These are phyloP conservation scores for Neonectria ditissima DNA, from an alignment of 2,329 filamentous ascomycete species.

Conservation along the genomic window DNA sequence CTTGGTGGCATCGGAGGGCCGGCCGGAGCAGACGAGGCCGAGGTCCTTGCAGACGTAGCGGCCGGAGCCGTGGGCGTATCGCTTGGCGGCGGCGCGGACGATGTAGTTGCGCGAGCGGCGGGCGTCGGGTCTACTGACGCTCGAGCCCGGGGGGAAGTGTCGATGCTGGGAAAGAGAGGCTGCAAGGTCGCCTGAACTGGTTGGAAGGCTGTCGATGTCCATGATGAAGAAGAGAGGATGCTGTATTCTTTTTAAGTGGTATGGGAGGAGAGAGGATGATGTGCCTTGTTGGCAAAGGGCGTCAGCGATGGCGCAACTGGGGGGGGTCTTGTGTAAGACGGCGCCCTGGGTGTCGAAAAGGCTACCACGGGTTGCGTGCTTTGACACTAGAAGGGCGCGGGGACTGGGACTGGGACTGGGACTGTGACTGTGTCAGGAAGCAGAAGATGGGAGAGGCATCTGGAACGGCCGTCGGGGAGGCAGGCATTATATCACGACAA, in stretches of 20 bases:
- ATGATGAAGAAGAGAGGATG: constrained; percentile 26
- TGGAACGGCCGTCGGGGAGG: constrained; percentile 35
- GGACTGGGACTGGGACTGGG: constrained; percentile 1
- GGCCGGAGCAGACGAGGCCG: constrained; percentile 37
- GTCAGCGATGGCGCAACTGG: constrained; percentile 39
- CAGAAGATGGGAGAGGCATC: constrained; percentile 38
- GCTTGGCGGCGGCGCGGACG: constrained; percentile 49
- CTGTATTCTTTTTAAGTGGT: constrained; percentile 9
- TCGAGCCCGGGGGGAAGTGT: constrained; percentile 33
- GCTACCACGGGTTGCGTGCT: constrained; percentile 41
- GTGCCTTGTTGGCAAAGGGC: constrained; percentile 33
- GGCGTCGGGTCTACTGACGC: constrained; percentile 24
- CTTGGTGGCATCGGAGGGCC: constrained; percentile 5
- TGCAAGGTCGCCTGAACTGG: constrained; percentile 39
- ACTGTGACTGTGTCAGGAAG: constrained; percentile 6
- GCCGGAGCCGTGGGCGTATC: constrained; percentile 39
- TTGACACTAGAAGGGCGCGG: constrained; percentile 34
- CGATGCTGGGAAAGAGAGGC: constrained; percentile 33
- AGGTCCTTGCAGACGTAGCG: constrained; percentile 38
- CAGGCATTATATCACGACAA: constrained; percentile 38
- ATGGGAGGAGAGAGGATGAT: constrained; percentile 2
- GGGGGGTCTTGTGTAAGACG: background rate
- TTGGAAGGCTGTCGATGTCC: constrained; percentile 34
- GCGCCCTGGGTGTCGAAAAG: constrained; percentile 8
- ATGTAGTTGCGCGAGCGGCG: constrained; percentile 46